Percentiles rank a stretch among this genome's conserved stretches.
phyloP scores from a whole-genome alignment of 2,329 filamentous ascomycete species.

The Aspergillus caelatus region DNA sequence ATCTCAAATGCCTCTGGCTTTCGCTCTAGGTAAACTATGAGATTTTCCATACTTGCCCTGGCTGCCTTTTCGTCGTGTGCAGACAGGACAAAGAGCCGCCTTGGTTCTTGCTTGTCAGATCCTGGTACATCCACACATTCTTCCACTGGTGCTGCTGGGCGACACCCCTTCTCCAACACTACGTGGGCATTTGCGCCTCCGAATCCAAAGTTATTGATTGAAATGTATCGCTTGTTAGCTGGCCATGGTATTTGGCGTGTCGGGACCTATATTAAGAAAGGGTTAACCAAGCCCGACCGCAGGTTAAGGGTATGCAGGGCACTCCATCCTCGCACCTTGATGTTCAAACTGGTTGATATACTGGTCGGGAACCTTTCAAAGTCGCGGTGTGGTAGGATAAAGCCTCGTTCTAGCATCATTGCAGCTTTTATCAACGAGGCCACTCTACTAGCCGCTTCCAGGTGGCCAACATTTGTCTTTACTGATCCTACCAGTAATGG shows the following conservation, averaged over 20 bases:
- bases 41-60: not conserved
- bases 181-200: conserved; percentile 8
- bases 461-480: conserved; percentile 21
- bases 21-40: not conserved
- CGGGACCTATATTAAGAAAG: not conserved
- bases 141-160: not conserved
- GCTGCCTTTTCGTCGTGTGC: not conserved
- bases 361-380: conserved; percentile 33
- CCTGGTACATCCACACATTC: not conserved
- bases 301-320: not conserved
- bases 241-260: not conserved
- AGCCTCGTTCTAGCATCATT: conserved; percentile 47
- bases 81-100: not conserved
- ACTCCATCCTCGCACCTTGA: not conserved
- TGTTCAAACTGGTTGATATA: conserved; percentile 13
- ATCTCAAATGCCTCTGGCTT: not conserved
- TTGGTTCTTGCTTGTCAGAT: not conserved
- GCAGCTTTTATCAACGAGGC: conserved; percentile 45
- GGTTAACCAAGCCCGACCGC: not conserved
- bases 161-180: not conserved
- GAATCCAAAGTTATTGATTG: conserved; percentile 2
- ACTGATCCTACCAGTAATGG: conserved; percentile 10
- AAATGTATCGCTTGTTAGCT: not conserved
- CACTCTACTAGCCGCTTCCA: conserved; percentile 41
- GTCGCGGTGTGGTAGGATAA: conserved; percentile 47